Base-by-base conservation (phyloP, 257 asterid species). In the Solanum pinnatisectum region DNA sequence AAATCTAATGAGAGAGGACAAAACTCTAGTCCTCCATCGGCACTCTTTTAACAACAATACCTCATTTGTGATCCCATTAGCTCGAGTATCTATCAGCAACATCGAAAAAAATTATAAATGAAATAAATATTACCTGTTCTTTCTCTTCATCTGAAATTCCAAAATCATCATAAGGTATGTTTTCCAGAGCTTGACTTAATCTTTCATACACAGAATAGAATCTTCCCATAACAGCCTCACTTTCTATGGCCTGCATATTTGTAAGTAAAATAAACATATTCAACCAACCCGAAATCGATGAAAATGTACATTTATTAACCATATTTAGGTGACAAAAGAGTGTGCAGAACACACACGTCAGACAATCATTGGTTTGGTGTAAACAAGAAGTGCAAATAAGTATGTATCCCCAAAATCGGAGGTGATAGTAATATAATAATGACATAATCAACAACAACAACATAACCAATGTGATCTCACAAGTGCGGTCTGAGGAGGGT, bases 141-240 rank as follows among this genome's bases (percentile, higher is more conserved):
- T 84, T 95, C 85, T 91, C 95, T 90, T 93, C 96, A n/a, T 93
- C 92, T 11, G 99, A 92, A 23, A 96, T 90, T 68, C 97, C 94
- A 87, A 97, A 96, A 88, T 95, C 96, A 82, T 91, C 97, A 39
- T 86, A 93, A 0, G 98, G 99, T 93, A 97, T 92, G 59, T 90
- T 97, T 79, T 93, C 96, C 87, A 95, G 85, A 77, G 98, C 97
- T 15, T 89, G 90, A 89, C 91, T 88, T 67, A 96, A 91, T 88
- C 90, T 91, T 13, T 93, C 98, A 33, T 93, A 94, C 16, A 95
- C 95, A 73, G 65, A 49, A 72, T 93, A 93, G 83, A 93, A 94
- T 88, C 95, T 92, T 46, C 83, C 94, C 96, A 92, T 92, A 89
- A 95, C 92, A 9, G 96, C 92, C 89, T 95, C 99, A 63, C 90